Conservation (phyloP, 768 basidiomycete species). For the Rhodocollybia butyracea region DNA sequence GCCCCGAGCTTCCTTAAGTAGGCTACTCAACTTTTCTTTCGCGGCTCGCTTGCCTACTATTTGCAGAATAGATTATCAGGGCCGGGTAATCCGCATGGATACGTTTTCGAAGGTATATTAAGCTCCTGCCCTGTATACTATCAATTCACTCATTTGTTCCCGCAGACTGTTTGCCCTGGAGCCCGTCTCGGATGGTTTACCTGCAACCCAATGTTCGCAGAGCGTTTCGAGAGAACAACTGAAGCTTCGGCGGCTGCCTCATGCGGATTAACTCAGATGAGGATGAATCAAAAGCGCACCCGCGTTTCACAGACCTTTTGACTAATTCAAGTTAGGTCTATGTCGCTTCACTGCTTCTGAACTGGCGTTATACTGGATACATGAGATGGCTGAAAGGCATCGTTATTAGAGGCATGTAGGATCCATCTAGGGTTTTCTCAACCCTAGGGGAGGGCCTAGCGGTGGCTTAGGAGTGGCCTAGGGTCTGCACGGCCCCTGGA, state of each 20-base stretch:
- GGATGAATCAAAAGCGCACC: too few relatives aligned
- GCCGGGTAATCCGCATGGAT: slow-evolving; percentile 81
- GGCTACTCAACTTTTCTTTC: too few relatives aligned
- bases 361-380: slow-evolving; percentile 73
- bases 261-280: slow-evolving; percentile 67
- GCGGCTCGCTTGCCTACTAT: not conserved
- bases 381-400: slow-evolving; percentile 83
- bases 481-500: too few relatives aligned
- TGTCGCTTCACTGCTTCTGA: slow-evolving; percentile 54
- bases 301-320: not conserved
- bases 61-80: slow-evolving; percentile 65
- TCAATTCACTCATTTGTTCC: slow-evolving; percentile 1
- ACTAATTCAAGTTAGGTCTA: slow-evolving; percentile 38
- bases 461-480: too few relatives aligned
- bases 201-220: slow-evolving; percentile 71
- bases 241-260: slow-evolving; percentile 71
- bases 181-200: slow-evolving; percentile 80
- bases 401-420: too few relatives aligned
- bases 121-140: not conserved
- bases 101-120: slow-evolving; percentile 65
- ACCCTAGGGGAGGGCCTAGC: too few relatives aligned
- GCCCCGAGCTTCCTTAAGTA: slow-evolving; percentile 62
- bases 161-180: slow-evolving; percentile 76
- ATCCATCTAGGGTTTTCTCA: too few relatives aligned
- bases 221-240: slow-evolving; percentile 66